These are phyloP conservation scores for Nowakowskiella sp. DNA, from an alignment of 192 early-diverging fungal genomes.

Conservation along the genomic window DNA sequence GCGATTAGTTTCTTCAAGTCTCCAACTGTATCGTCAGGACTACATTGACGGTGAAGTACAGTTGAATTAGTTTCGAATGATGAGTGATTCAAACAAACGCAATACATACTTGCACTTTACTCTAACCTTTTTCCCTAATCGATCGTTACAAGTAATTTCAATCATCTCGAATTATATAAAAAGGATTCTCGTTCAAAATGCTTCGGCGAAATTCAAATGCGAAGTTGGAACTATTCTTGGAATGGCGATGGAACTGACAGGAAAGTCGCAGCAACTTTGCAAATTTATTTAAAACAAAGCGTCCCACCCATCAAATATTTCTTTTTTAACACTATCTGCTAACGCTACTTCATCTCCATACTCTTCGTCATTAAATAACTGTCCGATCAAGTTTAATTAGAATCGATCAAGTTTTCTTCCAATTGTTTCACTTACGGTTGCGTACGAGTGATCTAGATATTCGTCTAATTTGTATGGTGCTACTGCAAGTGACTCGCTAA, in stretches of 20 bases:
- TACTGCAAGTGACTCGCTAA: constrained; percentile 81
- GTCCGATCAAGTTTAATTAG: too few relatives aligned
- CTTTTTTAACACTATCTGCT: too few relatives aligned
- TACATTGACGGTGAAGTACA: constrained; percentile 16
- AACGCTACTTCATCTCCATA: too few relatives aligned
- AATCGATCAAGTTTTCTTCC: too few relatives aligned
- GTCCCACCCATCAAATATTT: too few relatives aligned
- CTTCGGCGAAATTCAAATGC: too few relatives aligned
- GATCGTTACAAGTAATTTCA: constrained; percentile 75
- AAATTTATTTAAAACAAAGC: too few relatives aligned
- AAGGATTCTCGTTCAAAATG: too few relatives aligned
- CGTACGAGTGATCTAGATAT: constrained; percentile 84
- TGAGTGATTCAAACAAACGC: not conserved
- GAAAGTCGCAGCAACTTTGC: too few relatives aligned
- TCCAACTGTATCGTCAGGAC: constrained; percentile 71
- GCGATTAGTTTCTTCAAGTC: constrained; percentile 82
- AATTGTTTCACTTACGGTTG: constrained; percentile 23
- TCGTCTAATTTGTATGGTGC: constrained; percentile 85
- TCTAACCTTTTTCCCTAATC: constrained; percentile 81
- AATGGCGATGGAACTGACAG: too few relatives aligned
- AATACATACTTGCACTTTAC: constrained; percentile 72
- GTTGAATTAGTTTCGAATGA: not conserved
- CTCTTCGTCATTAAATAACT: too few relatives aligned
- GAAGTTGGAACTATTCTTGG: too few relatives aligned
- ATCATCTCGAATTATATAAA: constrained; percentile 47